Conservation (phyloP, 495 filamentous ascomycete genomes). For the Hypoxylon lenormandii region DNA sequence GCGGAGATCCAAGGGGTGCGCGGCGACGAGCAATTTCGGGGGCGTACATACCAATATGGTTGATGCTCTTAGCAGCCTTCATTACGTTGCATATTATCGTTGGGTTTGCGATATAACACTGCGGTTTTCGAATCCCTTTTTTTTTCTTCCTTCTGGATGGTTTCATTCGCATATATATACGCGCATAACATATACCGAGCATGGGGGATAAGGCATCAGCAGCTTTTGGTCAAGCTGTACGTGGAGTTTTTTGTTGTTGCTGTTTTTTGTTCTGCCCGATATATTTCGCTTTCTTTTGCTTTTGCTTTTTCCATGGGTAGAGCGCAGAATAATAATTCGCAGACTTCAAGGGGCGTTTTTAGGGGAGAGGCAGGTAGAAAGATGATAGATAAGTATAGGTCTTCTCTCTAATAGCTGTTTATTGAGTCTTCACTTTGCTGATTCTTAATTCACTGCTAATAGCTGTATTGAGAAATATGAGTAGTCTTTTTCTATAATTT, state of each 20-base stretch:
- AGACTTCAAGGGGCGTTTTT: constrained; percentile 34
- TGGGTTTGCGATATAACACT: constrained; percentile 36
- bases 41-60: constrained; percentile 10
- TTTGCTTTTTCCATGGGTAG: constrained; percentile 9
- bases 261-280: too few relatives aligned
- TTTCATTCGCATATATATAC: constrained; percentile 42
- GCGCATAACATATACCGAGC: constrained; percentile 31
- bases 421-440: constrained; percentile 4
- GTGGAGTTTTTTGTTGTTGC: constrained; percentile 30
- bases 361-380: constrained; percentile 26
- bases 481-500: constrained; percentile 4
- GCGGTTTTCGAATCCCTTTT: constrained; percentile 4
- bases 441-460: neutral
- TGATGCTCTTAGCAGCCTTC: constrained; percentile 1
- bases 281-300: constrained; percentile 23
- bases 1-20: neutral
- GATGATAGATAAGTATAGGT: constrained; percentile 45
- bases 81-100: constrained; percentile 29
- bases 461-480: constrained; percentile 2
- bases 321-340: constrained; percentile 30
- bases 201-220: constrained; percentile 45
- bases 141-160: constrained; percentile 20
- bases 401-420: constrained; percentile 32
- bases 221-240: constrained; percentile 44
- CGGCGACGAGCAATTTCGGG: neutral